A percentile compares a stretch with the other conserved stretches of the same genome.
Evolutionary conservation across 768 basidiomycete genomes (phyloP).

Genomic region (Leucosporidium scottii): DNA sequence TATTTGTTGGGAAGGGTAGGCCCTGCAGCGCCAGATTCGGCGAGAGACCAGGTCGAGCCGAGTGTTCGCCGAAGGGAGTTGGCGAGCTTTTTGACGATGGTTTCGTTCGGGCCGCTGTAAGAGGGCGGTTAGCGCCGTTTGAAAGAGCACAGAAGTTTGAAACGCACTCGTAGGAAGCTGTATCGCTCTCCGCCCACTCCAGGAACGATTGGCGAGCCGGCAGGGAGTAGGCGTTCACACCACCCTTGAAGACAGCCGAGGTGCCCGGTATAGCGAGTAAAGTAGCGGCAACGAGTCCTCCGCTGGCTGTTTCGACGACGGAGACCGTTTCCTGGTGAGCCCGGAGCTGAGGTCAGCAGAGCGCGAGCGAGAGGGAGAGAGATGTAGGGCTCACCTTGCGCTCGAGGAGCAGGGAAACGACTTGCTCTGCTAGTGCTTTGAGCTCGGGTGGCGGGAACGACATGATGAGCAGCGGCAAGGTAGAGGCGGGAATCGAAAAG

Average conservation of each 20-base stretch:
- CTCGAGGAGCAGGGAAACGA: neutral
- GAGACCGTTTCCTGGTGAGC: conserved; percentile 5
- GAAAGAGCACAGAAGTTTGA: no score
- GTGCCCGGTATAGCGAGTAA: conserved; percentile 8
- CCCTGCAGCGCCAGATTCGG: no score
- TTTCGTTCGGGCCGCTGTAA: no score
- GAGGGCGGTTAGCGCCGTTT: no score
- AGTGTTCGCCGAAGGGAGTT: no score
- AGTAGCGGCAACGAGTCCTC: neutral
- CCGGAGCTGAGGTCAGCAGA: neutral
- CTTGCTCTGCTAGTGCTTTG: neutral
- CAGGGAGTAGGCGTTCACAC: conserved; percentile 1
- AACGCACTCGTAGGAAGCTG: neutral
- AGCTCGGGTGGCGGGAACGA: conserved; percentile 4
- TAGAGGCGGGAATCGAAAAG: neutral
- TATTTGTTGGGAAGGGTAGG: no score
- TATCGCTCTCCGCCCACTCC: neutral
- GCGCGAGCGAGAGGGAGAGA: neutral
- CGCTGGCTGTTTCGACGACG: conserved; percentile 7
- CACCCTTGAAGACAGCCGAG: neutral
- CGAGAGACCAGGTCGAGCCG: no score
- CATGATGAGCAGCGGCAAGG: neutral
- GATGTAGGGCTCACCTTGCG: neutral
- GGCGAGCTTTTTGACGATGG: no score
- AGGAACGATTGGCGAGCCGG: neutral